Evolutionary conservation across 495 filamentous ascomycete genomes (phyloP), one percentile per base, ranked within the genome.

Genomic region (Parathielavia appendiculata): DNA sequence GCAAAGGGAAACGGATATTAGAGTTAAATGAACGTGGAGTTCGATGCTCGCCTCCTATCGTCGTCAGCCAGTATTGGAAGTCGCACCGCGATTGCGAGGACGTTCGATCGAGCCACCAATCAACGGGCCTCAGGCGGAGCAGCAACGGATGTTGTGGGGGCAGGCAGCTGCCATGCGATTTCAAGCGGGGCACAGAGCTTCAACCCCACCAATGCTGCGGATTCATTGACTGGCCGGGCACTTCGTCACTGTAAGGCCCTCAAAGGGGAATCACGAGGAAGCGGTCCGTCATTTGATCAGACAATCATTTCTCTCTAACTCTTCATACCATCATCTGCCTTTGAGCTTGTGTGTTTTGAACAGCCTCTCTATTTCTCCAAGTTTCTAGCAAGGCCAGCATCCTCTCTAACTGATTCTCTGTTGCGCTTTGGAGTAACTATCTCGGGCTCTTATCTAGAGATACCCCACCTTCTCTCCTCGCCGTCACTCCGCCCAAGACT

Each of bases 21-120:
- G 19, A 56, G 13, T 22, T 54, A 35, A 26, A 56, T 48, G 7
- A 17, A 22, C 54, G 54, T 54, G 49, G 59, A 54, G 34, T 52
- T 45, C 26, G 40, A 12, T 44, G 59, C 59, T 62, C 54, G 44
- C 54, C 61, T 56, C 57, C 52, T 48, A 41, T 58, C 57, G 63
- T 66, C 63, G 63, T 66, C 63, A 66, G 57, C 63, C 53, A 48
- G 54, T 58, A 57, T 49, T 55, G 54, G 57, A 56, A 57, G 62
- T 53, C 49, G 52, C 60, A 20, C 36, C 40, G 43, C n/a, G 47
- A 43, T 54, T 39, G 32, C 17, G n/a, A 56, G 45, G 58, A 19
- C 35, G 12, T 8, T 39, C 14, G 12, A 35, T 16, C 35, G 12
- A 12, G 0, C 49, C 9, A 17, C 59, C 59, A 61, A 61, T 61